A percentile compares a stretch with the other conserved stretches of the same genome.
These are phyloP conservation scores for Hypoxylon sp. DNA, from an alignment of 2,329 filamentous ascomycete genomes.

Conservation along the genomic window DNA sequence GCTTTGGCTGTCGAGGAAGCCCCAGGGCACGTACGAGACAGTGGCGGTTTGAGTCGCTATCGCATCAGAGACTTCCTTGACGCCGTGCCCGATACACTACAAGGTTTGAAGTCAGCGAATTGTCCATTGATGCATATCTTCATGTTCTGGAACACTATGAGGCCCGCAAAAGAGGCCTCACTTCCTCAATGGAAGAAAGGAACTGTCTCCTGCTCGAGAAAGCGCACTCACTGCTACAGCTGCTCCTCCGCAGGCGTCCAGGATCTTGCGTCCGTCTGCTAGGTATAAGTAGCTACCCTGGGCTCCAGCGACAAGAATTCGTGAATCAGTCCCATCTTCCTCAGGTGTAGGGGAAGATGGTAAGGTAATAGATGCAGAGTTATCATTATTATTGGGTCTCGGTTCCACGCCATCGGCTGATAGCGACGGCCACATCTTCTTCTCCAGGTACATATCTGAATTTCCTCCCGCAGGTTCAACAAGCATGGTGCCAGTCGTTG, in stretches of 20 bases:
- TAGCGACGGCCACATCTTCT: slow-evolving; percentile 15
- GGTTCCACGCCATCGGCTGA: slow-evolving; percentile 14
- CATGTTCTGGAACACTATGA: background rate
- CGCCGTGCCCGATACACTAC: slow-evolving; percentile 74
- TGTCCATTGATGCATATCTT: background rate
- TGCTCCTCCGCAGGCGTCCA: slow-evolving; percentile 81
- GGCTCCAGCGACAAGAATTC: slow-evolving; percentile 31
- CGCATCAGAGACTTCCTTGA: slow-evolving; percentile 70
- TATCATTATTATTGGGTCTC: background rate
- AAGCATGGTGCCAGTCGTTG: slow-evolving; percentile 19
- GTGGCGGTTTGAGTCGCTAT: slow-evolving; percentile 64
- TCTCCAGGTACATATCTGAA: slow-evolving; percentile 13
- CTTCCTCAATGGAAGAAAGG: background rate
- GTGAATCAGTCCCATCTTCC: slow-evolving; percentile 6
- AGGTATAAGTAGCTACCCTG: slow-evolving; percentile 36
- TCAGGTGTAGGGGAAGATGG: background rate
- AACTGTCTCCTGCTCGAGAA: background rate
- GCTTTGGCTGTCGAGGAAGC: slow-evolving; percentile 67
- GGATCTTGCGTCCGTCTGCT: slow-evolving; percentile 57
- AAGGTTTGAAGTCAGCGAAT: slow-evolving; percentile 12
- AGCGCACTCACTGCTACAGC: slow-evolving; percentile 66
- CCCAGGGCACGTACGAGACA: slow-evolving; percentile 52
- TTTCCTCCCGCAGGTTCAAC: slow-evolving; percentile 17
- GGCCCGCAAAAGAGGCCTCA: background rate
- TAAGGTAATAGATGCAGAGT: slow-evolving; percentile 14